These are phyloP conservation scores for Murraya paniculata DNA, from an alignment of 345 rosid species.

Conservation along the genomic window DNA sequence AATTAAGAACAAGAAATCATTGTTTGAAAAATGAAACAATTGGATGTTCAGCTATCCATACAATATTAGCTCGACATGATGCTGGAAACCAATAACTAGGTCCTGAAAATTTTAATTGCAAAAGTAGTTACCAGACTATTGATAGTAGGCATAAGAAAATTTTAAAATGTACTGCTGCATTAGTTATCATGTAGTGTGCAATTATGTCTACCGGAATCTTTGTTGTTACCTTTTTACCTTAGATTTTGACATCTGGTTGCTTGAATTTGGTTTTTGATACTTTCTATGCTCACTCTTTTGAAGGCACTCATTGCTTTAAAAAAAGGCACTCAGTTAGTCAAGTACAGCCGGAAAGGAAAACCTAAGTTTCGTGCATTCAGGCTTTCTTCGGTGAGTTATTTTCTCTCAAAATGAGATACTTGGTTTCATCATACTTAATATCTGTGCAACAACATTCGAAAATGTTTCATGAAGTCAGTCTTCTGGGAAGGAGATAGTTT, in stretches of 20 bases:
- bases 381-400: constrained; percentile 57
- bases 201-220: not conserved
- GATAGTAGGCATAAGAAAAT: not conserved
- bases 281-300: constrained; percentile 21
- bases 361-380: constrained; percentile 89
- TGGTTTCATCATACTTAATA: not conserved
- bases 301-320: constrained; percentile 82
- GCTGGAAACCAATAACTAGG: not conserved
- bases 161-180: not conserved
- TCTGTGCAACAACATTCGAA: not conserved
- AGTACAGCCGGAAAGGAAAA: constrained; percentile 90
- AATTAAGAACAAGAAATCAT: not conserved
- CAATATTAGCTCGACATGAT: not conserved
- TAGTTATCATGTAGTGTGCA: not conserved
- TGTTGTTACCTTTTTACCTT: not conserved
- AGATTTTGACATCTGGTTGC: not conserved
- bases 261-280: not conserved
- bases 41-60: not conserved
- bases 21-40: not conserved
- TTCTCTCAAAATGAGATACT: constrained; percentile 3
- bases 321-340: constrained; percentile 81
- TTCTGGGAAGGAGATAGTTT: not conserved
- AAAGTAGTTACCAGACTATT: not conserved
- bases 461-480: not conserved
- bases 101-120: not conserved